Percentiles rank a stretch among this genome's conserved stretches.
These are phyloP conservation scores for Aspergillus chevalieri DNA, from an alignment of 2,329 filamentous ascomycete species.

Conservation along the genomic window DNA sequence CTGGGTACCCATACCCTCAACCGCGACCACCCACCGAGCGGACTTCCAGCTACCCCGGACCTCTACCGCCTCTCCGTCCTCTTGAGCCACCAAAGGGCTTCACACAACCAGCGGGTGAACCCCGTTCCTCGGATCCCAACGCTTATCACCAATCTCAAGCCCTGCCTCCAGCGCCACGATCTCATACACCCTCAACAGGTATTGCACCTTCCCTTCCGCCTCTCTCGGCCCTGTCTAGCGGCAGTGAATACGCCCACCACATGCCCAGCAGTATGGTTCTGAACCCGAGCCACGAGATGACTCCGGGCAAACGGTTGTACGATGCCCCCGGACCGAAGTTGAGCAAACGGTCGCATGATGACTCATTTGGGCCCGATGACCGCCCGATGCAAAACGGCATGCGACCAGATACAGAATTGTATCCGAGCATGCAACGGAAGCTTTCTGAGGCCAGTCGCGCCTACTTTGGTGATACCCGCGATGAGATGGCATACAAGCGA, in stretches of 20 bases:
- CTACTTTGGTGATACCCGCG: constrained; percentile 19
- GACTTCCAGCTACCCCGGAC: constrained; percentile 20
- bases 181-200: constrained; percentile 26
- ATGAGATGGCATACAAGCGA: constrained; percentile 31
- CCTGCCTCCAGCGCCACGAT: constrained; percentile 13
- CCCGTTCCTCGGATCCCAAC: constrained; percentile 32
- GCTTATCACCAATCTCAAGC: constrained; percentile 34
- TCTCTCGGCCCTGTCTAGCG: constrained; percentile 21
- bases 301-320: constrained; percentile 22
- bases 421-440: constrained; percentile 19
- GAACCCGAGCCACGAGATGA: constrained; percentile 17
- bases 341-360: constrained; percentile 32
- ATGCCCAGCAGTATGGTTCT: constrained; percentile 18
- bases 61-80: constrained; percentile 22
- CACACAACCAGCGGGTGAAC: constrained; percentile 27
- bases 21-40: constrained; percentile 14
- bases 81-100: constrained; percentile 21
- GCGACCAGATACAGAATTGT: constrained; percentile 32
- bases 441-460: constrained; percentile 20
- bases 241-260: constrained; percentile 13
- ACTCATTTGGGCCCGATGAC: constrained; percentile 35
- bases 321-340: constrained; percentile 20
- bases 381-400: constrained; percentile 40
- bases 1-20: constrained; percentile 16
- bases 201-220: constrained; percentile 33